Conservation (phyloP, 495 filamentous ascomycete species). For the Trichoderma gamsii region DNA sequence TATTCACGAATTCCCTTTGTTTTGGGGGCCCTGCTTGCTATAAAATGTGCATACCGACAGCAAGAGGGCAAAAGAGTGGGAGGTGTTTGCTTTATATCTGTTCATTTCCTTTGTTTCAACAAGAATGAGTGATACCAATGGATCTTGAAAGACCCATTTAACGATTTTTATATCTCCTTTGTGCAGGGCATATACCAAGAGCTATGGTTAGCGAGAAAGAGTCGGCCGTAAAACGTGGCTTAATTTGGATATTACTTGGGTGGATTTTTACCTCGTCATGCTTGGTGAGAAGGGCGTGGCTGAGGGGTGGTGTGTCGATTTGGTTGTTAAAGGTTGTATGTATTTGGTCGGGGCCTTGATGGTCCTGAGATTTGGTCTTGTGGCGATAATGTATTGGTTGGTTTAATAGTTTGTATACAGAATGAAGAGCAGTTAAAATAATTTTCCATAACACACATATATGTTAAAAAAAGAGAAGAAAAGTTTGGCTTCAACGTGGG, state of each 20-base stretch:
- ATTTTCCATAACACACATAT: not conserved
- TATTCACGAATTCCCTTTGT: not conserved
- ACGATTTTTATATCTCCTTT: constrained; percentile 12
- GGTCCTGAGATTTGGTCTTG: not conserved
- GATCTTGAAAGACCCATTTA: not conserved
- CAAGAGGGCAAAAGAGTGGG: not conserved
- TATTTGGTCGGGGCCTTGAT: not conserved
- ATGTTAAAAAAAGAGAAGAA: not conserved
- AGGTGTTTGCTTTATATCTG: not conserved
- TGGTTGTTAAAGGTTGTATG: not conserved
- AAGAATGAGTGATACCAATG: constrained; percentile 12
- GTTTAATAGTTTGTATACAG: not conserved
- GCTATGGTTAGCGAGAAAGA: not conserved
- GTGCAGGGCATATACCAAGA: constrained; percentile 5
- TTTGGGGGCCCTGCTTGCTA: not conserved
- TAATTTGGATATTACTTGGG: not conserved
- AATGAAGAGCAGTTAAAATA: not conserved
- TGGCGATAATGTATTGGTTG: not conserved
- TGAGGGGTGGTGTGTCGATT: not conserved
- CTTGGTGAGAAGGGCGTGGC: not conserved
- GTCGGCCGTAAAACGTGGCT: not conserved
- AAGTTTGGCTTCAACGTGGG: not conserved
- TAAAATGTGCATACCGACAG: not conserved
- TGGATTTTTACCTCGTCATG: not conserved
- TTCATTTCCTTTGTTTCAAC: not conserved